Evolutionary conservation across 768 basidiomycete species (phyloP), one percentile per base, ranked within the genome.

Genomic region (Gymnopilus junonius): DNA sequence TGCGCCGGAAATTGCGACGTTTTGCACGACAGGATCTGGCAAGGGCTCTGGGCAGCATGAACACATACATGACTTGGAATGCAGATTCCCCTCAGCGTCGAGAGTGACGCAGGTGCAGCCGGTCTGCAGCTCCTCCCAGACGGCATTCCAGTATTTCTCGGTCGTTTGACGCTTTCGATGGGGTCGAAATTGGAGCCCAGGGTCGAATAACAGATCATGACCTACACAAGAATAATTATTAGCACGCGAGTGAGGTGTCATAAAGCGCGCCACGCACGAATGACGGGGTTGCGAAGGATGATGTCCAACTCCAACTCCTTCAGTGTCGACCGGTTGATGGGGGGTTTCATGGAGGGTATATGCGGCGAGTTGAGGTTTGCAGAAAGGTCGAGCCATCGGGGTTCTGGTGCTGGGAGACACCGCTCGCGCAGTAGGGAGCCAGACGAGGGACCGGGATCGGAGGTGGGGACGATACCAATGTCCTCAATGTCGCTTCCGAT

Each of bases 121-220:
- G 0, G 79, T 78, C 70, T 90, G 85, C 23, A 95, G 80, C 78
- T 98, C 95, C 55, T 85, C 85, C 34, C 84, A 79, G 57, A 98
- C 81, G 43, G 94, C 90, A 42, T 80, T 79, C 95, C 95, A 98
- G 72, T 97, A 98, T 62, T 84, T 87, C 66, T 95, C 93, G 0
- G 88, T 83, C 37, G 86, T 80, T 53, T 89, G 86, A 73, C 78
- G 80, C 73, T 94, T 94, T 61, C 89, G 86, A 40, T 89, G 86
- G 11, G 92, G 91, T 43, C 91, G 85, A 75, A 94, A 94, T 73
- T 94, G 92, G 14, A 94, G 79, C 15, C 89, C 88, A 17, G 92
- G 84, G 65, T 97, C 95, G 67, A 96, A 95, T 67, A 96, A 85
- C 63, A 96, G 83, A 76, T 96, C 94, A 69, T 97, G 94, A 34